phyloP scores from a whole-genome alignment of 345 rosid genomes.

The Euphorbia pulcherrima region DNA sequence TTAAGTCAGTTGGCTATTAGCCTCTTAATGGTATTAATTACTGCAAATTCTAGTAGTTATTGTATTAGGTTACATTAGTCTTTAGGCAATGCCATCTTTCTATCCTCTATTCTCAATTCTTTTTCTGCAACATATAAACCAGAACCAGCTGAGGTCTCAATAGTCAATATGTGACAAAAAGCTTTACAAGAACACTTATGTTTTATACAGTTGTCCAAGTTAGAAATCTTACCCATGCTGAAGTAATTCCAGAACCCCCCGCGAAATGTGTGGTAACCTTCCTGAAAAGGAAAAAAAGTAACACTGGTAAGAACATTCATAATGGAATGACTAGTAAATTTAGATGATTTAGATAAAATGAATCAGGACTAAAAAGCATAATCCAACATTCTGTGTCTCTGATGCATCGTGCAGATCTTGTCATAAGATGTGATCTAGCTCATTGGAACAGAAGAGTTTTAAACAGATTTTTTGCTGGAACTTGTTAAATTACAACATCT shows the following conservation, averaged over 20 bases:
- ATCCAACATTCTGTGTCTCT: background rate
- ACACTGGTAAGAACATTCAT: background rate
- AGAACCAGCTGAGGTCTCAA: too few species aligned
- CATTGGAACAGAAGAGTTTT: too few species aligned
- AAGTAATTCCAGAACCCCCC: constrained; percentile 89
- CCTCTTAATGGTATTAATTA: too few species aligned
- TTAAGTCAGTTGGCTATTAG: too few species aligned
- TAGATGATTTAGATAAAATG: background rate
- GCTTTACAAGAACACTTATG: background rate
- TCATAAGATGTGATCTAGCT: too few species aligned
- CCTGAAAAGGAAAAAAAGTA: constrained; percentile 34
- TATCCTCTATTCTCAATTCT: too few species aligned
- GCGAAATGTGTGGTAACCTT: constrained; percentile 60
- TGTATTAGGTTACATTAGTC: too few species aligned
- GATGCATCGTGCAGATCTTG: too few species aligned
- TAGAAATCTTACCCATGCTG: constrained; percentile 58
- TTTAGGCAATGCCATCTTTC: too few species aligned
- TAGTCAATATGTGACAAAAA: too few species aligned
- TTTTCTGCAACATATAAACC: too few species aligned
- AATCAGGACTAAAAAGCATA: background rate
- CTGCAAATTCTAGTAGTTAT: too few species aligned
- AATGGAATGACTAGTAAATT: background rate
- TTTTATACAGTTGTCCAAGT: background rate
- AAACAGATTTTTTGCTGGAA: background rate
- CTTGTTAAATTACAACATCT: background rate